A percentile compares a stretch with the other conserved stretches of the same genome.
These are phyloP conservation scores for Paspalum vaginatum DNA, from an alignment of 176 grass and related monocot genomes.

Conservation along the genomic window DNA sequence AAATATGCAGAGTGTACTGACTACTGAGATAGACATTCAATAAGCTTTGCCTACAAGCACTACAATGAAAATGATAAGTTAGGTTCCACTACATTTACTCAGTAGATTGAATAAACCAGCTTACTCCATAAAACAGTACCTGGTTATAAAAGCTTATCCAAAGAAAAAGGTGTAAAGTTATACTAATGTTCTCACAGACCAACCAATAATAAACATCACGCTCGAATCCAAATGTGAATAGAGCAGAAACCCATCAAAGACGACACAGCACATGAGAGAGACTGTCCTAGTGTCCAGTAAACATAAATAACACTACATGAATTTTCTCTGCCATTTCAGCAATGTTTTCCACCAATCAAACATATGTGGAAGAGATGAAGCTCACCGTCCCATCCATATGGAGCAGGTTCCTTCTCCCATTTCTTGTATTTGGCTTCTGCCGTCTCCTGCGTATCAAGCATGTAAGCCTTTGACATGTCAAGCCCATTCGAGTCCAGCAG, in stretches of 20 bases:
- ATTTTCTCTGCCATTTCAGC: background rate
- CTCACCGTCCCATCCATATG: conserved; percentile 94
- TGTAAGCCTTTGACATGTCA: conserved; percentile 88
- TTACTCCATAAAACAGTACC: no score
- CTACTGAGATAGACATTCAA: background rate
- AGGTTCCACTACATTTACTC: background rate
- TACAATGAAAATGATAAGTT: background rate
- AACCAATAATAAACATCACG: background rate
- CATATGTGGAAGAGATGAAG: background rate
- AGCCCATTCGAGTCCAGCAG: conserved; percentile 93
- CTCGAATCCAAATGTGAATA: background rate
- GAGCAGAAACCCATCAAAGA: background rate
- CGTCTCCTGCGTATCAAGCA: conserved; percentile 89
- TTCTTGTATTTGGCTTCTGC: conserved; percentile 94
- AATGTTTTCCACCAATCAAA: background rate
- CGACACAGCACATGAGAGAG: background rate
- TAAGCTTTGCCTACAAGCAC: background rate
- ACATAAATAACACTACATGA: background rate
- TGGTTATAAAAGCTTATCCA: no score
- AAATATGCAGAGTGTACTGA: background rate
- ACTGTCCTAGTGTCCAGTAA: background rate
- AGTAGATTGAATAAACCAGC: background rate
- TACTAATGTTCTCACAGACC: background rate
- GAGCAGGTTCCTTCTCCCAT: conserved; percentile 95
- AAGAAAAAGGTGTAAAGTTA: background rate